These are phyloP conservation scores for Hymenoscyphus fructigenus DNA, from an alignment of 2,329 filamentous ascomycete genomes.

Conservation along the genomic window DNA sequence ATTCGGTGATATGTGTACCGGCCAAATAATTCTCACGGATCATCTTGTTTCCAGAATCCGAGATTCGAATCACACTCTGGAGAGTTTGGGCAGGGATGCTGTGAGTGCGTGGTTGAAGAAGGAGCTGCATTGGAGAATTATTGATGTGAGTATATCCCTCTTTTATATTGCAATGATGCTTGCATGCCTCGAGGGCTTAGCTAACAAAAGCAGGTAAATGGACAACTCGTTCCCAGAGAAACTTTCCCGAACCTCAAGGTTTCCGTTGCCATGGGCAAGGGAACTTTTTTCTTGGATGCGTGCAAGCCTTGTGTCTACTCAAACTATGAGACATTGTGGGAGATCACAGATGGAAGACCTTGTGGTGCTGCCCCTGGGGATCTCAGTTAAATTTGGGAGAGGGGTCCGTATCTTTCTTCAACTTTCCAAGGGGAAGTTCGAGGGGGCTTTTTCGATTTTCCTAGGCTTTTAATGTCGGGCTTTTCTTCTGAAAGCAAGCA, in stretches of 20 bases:
- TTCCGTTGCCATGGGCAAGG: slow-evolving; percentile 17
- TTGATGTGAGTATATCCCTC: slow-evolving; percentile 15
- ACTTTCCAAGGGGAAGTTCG: too few species aligned
- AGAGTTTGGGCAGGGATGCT: slow-evolving; percentile 13
- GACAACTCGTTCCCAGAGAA: slow-evolving; percentile 15
- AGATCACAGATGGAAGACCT: slow-evolving; percentile 17
- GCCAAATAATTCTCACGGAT: slow-evolving; percentile 20
- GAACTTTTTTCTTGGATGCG: slow-evolving; percentile 17
- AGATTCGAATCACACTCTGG: slow-evolving; percentile 10
- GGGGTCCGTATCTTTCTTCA: neutral
- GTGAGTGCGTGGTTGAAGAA: slow-evolving; percentile 16
- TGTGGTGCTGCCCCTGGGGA: slow-evolving; percentile 18
- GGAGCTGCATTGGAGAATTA: slow-evolving; percentile 21
- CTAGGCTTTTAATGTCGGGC: neutral
- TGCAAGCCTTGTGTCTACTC: slow-evolving; percentile 15
- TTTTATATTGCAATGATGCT: neutral
- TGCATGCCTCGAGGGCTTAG: too few species aligned
- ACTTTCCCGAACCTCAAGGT: slow-evolving; percentile 18
- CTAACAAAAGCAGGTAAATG: neutral
- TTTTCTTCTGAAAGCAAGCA: neutral
- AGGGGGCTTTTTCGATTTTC: neutral
- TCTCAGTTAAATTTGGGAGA: neutral
- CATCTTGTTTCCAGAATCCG: slow-evolving; percentile 15
- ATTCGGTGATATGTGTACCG: slow-evolving; percentile 14
- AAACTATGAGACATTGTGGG: slow-evolving; percentile 19